A percentile compares a stretch with the other conserved stretches of the same genome.
These are phyloP conservation scores for Biscogniauxia sp. DNA, from an alignment of 2,329 filamentous ascomycete species.

Conservation along the genomic window DNA sequence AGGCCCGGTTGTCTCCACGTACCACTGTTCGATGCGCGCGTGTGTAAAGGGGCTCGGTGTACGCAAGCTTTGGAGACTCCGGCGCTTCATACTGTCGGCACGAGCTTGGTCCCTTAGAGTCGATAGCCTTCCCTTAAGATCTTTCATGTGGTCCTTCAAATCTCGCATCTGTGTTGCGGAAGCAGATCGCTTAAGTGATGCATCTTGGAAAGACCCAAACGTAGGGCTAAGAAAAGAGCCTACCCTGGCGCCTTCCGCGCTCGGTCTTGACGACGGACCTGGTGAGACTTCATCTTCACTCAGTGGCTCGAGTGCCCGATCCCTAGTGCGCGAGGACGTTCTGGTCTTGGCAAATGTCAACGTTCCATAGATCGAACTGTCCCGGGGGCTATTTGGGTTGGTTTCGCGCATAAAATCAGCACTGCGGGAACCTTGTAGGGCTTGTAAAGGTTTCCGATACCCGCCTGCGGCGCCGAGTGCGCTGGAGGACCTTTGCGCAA, in stretches of 20 bases:
- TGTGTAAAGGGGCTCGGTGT: constrained; percentile 78
- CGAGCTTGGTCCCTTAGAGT: constrained; percentile 74
- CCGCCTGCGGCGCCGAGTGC: constrained; percentile 59
- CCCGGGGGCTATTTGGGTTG: constrained; percentile 27
- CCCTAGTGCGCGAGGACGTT: constrained; percentile 39
- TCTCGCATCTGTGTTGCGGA: constrained; percentile 72
- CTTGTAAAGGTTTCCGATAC: constrained; percentile 50
- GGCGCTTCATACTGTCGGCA: constrained; percentile 73
- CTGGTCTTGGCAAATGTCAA: constrained; percentile 29
- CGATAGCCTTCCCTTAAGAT: constrained; percentile 81
- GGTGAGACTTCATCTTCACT: constrained; percentile 49
- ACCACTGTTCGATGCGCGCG: constrained; percentile 57
- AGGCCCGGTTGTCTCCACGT: constrained; percentile 33
- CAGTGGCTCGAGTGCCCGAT: constrained; percentile 49
- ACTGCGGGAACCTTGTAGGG: constrained; percentile 43
- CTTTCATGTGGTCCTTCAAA: constrained; percentile 81
- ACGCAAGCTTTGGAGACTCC: constrained; percentile 72
- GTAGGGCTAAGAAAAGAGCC: constrained; percentile 45
- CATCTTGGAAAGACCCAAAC: constrained; percentile 41
- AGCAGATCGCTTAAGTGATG: constrained; percentile 60
- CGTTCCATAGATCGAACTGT: constrained; percentile 21
- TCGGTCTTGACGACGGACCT: constrained; percentile 17
- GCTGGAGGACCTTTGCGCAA: constrained; percentile 60
- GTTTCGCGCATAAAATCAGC: constrained; percentile 39
- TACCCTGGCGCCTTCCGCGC: constrained; percentile 32